phyloP scores from a whole-genome alignment of 164 flowering plant species.

The Pachysandra terminalis region DNA sequence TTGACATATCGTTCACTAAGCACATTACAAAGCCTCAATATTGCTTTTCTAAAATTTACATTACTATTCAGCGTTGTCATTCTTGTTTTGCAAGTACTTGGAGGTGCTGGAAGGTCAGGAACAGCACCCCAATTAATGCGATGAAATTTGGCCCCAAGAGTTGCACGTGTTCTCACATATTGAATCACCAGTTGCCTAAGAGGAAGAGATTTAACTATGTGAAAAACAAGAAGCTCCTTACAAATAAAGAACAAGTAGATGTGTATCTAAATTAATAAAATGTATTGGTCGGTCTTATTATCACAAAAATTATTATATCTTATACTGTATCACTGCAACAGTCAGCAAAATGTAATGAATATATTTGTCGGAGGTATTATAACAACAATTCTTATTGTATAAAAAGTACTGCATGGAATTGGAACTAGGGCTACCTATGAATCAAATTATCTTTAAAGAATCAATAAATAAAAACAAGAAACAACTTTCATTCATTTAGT shows the following conservation, averaged over 20 bases:
- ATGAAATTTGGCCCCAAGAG: constrained; percentile 60
- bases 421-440: not conserved
- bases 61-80: constrained; percentile 49
- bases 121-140: constrained; percentile 68
- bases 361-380: too few species aligned
- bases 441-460: too few species aligned
- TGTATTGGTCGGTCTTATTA: not conserved
- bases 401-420: not conserved
- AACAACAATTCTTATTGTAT: not conserved
- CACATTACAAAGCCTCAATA: constrained; percentile 69
- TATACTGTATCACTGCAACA: too few species aligned
- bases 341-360: not conserved
- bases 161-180: constrained; percentile 74
- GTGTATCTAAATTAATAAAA: too few species aligned
- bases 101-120: constrained; percentile 79
- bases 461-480: too few species aligned
- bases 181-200: constrained; percentile 65
- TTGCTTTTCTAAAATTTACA: constrained; percentile 44
- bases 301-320: too few species aligned
- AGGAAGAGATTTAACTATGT: constrained; percentile 3
- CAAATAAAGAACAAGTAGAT: not conserved
- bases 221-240: constrained; percentile 1
- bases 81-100: constrained; percentile 60
- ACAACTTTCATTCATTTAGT: too few species aligned
- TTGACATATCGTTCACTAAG: constrained; percentile 62